Evolutionary conservation across 2,329 filamentous ascomycete species (phyloP).

Genomic region (Akanthomyces muscarius): DNA sequence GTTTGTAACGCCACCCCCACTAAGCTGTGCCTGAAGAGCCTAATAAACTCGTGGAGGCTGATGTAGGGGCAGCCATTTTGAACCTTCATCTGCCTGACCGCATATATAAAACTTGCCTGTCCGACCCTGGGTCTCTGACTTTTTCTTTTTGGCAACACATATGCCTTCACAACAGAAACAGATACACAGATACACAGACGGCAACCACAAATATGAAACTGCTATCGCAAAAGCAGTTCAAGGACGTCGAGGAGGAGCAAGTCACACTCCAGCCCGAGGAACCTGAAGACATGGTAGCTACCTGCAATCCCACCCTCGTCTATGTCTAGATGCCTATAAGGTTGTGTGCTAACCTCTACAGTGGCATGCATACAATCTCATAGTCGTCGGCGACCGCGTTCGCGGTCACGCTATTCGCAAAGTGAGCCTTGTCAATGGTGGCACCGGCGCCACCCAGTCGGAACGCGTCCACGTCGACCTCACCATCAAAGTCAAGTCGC

Average conservation of each 20-base stretch:
- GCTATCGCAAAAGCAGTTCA: conserved; percentile 34
- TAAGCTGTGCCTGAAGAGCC: neutral
- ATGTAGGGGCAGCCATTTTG: conserved; percentile 4
- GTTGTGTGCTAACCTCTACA: conserved; percentile 19
- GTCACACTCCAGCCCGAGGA: conserved; percentile 42
- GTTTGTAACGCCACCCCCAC: conserved; percentile 14
- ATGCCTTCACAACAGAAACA: neutral
- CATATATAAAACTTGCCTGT: conserved; percentile 7
- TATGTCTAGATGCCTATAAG: conserved; percentile 13
- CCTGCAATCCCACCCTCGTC: conserved; percentile 14
- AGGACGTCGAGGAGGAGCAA: conserved; percentile 37
- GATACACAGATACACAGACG: neutral
- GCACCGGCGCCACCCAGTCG: conserved; percentile 44
- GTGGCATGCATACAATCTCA: conserved; percentile 62
- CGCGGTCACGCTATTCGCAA: conserved; percentile 55
- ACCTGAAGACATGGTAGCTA: conserved; percentile 44
- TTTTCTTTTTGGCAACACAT: neutral
- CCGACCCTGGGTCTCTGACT: neutral
- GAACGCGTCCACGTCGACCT: conserved; percentile 55
- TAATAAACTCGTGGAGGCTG: neutral
- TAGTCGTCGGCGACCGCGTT: conserved; percentile 49
- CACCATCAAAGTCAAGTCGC: conserved; percentile 53
- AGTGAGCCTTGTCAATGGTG: conserved; percentile 45
- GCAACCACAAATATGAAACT: conserved; percentile 35
- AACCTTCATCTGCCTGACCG: conserved; percentile 6